These are phyloP conservation scores for Schoenoplectus triqueter DNA, from an alignment of 202 grass and related monocot species.

Conservation along the genomic window DNA sequence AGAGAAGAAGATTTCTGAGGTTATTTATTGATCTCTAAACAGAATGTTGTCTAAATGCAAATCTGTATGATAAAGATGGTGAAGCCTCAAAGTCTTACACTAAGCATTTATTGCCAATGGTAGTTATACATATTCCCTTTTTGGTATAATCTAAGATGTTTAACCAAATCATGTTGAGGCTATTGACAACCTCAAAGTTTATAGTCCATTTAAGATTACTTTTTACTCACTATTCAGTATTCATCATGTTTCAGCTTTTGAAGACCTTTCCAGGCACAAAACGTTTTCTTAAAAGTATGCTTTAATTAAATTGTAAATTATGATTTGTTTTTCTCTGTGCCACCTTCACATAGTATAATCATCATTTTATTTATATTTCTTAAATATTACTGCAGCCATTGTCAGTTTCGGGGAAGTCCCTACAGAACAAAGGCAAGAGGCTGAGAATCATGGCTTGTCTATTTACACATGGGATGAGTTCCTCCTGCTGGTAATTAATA, in stretches of 20 bases:
- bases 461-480: constrained; percentile 86
- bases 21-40: constrained; percentile 44
- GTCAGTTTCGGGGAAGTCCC: constrained; percentile 84
- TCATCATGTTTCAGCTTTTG: constrained; percentile 64
- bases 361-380: neutral
- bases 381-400: constrained; percentile 60
- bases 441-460: constrained; percentile 60
- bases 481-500: constrained; percentile 63
- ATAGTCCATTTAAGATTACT: constrained; percentile 20
- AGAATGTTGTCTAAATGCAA: neutral
- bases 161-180: neutral
- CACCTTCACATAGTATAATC: constrained; percentile 9
- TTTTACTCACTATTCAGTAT: constrained; percentile 17
- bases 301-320: constrained; percentile 31
- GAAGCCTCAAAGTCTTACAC: neutral
- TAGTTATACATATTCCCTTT: neutral
- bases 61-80: neutral
- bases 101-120: neutral
- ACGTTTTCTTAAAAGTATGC: constrained; percentile 82
- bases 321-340: constrained; percentile 22
- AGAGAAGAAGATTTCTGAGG: constrained; percentile 82
- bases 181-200: constrained; percentile 17
- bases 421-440: constrained; percentile 78
- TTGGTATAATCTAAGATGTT: neutral
- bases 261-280: constrained; percentile 77